A percentile compares a stretch with the other conserved stretches of the same genome.
Conservation (phyloP, 768 basidiomycete species). For the Lactifluus subvellereus region DNA sequence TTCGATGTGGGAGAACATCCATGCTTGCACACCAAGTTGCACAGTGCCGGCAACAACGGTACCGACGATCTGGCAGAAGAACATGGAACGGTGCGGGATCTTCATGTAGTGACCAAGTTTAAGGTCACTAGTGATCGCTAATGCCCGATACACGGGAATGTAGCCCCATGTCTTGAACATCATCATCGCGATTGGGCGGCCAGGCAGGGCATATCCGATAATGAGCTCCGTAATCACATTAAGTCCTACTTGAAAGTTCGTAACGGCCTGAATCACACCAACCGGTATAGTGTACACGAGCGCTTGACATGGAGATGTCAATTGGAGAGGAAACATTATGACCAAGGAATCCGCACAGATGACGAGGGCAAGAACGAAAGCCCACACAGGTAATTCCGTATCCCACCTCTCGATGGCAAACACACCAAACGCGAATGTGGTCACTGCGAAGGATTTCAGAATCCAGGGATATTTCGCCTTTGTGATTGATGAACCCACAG, state of each 20-base stretch:
- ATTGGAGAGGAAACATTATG: not conserved
- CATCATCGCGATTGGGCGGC: constrained; percentile 77
- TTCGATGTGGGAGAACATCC: constrained; percentile 68
- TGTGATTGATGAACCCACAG: no score
- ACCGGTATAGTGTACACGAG: constrained; percentile 46
- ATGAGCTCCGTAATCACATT: constrained; percentile 78
- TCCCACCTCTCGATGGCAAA: constrained; percentile 69
- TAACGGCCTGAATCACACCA: constrained; percentile 66
- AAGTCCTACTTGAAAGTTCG: constrained; percentile 66
- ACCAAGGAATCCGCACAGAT: constrained; percentile 37
- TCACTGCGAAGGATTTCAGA: constrained; percentile 29
- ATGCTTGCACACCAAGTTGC: constrained; percentile 70
- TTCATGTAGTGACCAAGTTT: constrained; percentile 73
- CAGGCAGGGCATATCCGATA: constrained; percentile 74
- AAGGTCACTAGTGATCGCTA: constrained; percentile 67
- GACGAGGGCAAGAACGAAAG: constrained; percentile 63
- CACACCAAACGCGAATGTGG: constrained; percentile 64
- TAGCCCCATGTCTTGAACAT: constrained; percentile 83
- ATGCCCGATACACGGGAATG: constrained; percentile 61
- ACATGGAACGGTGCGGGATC: constrained; percentile 69
- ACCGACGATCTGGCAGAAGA: constrained; percentile 61
- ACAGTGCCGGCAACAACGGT: constrained; percentile 64
- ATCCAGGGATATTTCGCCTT: no score
- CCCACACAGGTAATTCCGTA: constrained; percentile 67
- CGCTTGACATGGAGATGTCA: constrained; percentile 20